Evolutionary conservation across 192 early-diverging fungal species (phyloP), one percentile per base, ranked within the genome.

Genomic region (Coemansia sp.): DNA sequence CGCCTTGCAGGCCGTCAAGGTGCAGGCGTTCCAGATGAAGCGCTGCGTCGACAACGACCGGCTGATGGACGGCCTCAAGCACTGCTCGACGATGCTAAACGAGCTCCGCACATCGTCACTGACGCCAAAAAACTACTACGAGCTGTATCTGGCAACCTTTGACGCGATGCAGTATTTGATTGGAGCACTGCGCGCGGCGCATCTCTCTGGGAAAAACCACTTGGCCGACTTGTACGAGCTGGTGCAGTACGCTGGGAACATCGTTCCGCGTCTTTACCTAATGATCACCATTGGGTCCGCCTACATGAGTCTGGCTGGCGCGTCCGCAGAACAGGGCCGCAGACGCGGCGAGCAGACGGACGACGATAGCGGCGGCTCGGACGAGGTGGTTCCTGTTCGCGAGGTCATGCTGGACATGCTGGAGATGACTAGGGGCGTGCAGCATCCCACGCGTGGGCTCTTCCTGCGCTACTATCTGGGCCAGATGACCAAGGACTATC

Each of bases 121-220:
- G 58, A 93, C 93, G 3, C 98, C 96, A 39, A 98, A 97, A 78
- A 92, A 91, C 71, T 99, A 99, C 83, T 99, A 99, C 80, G 96
- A 99, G 81, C 88, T 99, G n/a, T 99, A 98, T 74, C 93, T 99
- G 92, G 91, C 94, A 56, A 90, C 95, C 24, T 99, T 99, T 79
- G 96, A 99, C 80, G 92, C 95, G 46, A 84, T 99, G 70, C 88
- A 95, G 54, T 91, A 97, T 68, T 87, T 99, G 55, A 89, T 90
- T 29, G 88, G 85, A 8, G 95, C 93, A 60, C 85, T 99, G 29
- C 93, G 91, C 66, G 91, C 95, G 19, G 92, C 92, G 8, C 98
- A 99, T 75, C 82, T 87, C 35, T 75, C 85, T 39, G 88, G 89
- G 64, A 76, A 85, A n/a, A 85, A 90, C 69, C 86, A 93, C 62